Base-by-base conservation (phyloP, 106 monocot species). In the Dioscorea alata region DNA sequence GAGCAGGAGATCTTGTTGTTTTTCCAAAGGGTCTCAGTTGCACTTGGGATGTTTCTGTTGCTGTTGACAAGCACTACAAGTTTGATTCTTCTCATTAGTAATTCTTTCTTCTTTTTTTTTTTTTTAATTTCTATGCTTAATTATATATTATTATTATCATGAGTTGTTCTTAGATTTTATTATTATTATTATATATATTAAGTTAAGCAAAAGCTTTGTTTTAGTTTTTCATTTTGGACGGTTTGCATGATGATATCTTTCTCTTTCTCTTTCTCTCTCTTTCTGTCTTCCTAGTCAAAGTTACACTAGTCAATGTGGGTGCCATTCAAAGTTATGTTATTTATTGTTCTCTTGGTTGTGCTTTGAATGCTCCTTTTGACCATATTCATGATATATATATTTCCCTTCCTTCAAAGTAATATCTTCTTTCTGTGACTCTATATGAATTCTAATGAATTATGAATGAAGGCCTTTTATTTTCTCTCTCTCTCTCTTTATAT, bases 31-130 rank as follows among this genome's bases (percentile, higher is more conserved):
- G 92, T 1, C 73, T 93, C 62, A 81, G 92, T 59, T 93, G 92
- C 88, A 93, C 92, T 52, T 93, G 92, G 92, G 88, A 93, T 50
- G 92, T 93, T 79, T 76, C 76, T 15, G 79, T 82, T 1, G 81
- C 88, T 25, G 79, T 93, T 10, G 92, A 93, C 72, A 93, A 93
- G 79, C 76, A 93, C 83, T 93, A 93, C 79, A 83, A 93, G 50
- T 93, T 93, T 57, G 88, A 88, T 68, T 77, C 86, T 8, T 80
- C 77, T 71, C 78, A 73, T 28, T 19, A 8, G 32, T 0, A 31
- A 52, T 18, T 31, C 48, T 34, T 63, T 59, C 19, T 50, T 23
- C 49, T 51, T 60, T 16, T 52, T 65, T 19, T 34, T 35, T 42
- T 49, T 31, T 59, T 35, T 78, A 49, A 31, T 17, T 34, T 28